Conservation (phyloP, 495 filamentous ascomycete species). For the Penicillium roqueforti region DNA sequence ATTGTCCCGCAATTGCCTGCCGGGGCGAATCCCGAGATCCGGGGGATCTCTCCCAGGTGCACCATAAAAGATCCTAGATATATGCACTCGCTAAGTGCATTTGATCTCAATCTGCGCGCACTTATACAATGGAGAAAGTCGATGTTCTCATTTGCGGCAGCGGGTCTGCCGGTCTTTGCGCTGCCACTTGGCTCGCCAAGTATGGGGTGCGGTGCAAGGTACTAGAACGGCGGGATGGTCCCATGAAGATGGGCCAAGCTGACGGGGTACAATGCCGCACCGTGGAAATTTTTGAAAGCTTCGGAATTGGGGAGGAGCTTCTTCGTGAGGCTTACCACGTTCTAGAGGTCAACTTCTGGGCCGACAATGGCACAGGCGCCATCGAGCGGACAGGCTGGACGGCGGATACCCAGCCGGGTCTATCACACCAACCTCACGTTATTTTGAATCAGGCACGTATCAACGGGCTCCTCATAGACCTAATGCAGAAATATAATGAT, state of each 20-base stretch:
- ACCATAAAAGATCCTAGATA: constrained; percentile 14
- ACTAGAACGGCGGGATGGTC: constrained; percentile 57
- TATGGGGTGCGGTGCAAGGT: constrained; percentile 58
- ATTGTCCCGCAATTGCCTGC: background rate
- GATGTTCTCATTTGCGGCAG: constrained; percentile 62
- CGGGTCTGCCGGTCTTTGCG: constrained; percentile 66
- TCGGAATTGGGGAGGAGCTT: constrained; percentile 65
- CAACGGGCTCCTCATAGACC: constrained; percentile 57
- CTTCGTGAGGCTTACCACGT: constrained; percentile 70
- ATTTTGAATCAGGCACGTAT: constrained; percentile 74
- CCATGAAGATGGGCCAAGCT: constrained; percentile 66
- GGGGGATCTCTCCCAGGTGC: constrained; percentile 16
- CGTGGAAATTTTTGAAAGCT: constrained; percentile 76
- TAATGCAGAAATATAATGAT: constrained; percentile 41
- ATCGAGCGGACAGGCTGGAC: constrained; percentile 53
- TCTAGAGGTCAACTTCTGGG: constrained; percentile 65
- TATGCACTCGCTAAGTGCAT: background rate
- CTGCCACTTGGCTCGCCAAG: constrained; percentile 62
- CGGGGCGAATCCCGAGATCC: constrained; percentile 17
- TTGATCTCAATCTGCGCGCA: background rate
- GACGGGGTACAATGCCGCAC: constrained; percentile 79
- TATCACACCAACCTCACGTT: constrained; percentile 68
- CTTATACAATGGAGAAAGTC: constrained; percentile 27
- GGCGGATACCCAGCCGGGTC: constrained; percentile 57
- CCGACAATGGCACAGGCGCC: constrained; percentile 32